Conservation (phyloP, 1,284 basidiomycete genomes). For the Thelephora terrestris region DNA sequence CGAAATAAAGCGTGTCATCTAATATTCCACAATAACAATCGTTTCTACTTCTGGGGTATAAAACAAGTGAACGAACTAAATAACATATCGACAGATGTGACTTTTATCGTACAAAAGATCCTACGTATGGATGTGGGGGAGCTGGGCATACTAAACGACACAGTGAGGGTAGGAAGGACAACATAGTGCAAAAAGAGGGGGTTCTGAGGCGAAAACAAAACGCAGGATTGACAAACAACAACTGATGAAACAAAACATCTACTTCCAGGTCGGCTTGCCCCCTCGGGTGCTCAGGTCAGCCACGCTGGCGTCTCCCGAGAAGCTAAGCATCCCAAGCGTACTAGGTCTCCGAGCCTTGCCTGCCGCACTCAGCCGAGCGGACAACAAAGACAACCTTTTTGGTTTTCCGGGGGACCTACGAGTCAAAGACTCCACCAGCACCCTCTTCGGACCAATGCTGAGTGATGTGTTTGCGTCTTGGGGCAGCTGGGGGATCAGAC, state of each 20-base stretch:
- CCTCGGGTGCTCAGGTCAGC: constrained; percentile 37
- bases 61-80: background rate
- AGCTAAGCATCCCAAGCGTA: constrained; percentile 24
- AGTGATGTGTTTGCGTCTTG: constrained; percentile 18
- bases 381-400: constrained; percentile 50
- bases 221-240: background rate
- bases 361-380: constrained; percentile 21
- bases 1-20: constrained; percentile 90
- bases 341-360: constrained; percentile 13
- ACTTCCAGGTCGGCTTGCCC: constrained; percentile 42
- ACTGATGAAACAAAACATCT: constrained; percentile 10
- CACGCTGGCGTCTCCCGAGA: constrained; percentile 38
- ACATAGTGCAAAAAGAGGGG: constrained; percentile 1
- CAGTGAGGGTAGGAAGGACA: background rate
- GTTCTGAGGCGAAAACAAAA: background rate
- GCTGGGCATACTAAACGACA: background rate
- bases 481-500: constrained; percentile 59
- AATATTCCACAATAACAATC: constrained; percentile 11
- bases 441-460: constrained; percentile 19
- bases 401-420: constrained; percentile 45
- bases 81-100: background rate
- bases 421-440: constrained; percentile 13
- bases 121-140: background rate
- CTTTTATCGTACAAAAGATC: no score
- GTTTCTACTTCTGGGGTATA: background rate